Base-by-base conservation (phyloP, 2,329 filamentous ascomycete genomes). In the Parafenestella ontariensis region DNA sequence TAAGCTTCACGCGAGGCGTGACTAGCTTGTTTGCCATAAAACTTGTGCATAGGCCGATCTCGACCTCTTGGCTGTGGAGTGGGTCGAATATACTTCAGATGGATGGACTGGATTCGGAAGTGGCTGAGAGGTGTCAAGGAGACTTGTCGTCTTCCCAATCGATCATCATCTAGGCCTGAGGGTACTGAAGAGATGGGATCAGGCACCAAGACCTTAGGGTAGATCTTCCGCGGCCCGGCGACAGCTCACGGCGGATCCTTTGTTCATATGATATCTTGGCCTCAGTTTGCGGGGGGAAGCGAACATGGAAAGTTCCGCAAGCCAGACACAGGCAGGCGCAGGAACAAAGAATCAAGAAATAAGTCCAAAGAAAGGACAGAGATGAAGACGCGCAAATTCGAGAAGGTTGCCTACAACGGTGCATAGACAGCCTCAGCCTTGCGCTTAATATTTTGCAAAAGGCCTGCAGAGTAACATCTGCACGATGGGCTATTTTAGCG, bases 81-180 rank as follows among this genome's bases (percentile, higher is more conserved):
- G 13, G 28, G 23, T 40, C n/a, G 17, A 28, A 45, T 33, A 15
- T 44, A 49, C 33, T 46, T 24, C 21, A 42, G 26, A 45, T 49
- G 20, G 26, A 39, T 17, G 24, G 50, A 36, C 37, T 31, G 31
- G 15, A 39, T 41, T 43, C 42, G 44, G 47, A 44, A 58, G 49
- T 51, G 56, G 61, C 53, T 51, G 57, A 56, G 44, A 39, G 34
- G 33, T 37, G 49, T 49, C 46, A 46, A 56, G 42, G 2, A 43
- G n/a, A 34, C 33, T 46, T 33, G 39, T 45, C 44, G 33, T 46
- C 42, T 39, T n/a, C n/a, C n/a, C n/a, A 21, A 40, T 49, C 17
- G 29, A 46, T 28, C 26, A 46, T 17, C 29, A 48, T 46, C 48
- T 17, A 44, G 46, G 31, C 28, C 37, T 18, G 31, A 34, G 20